Conservation (phyloP, 495 filamentous ascomycete species). For the Tetracladium marchalianum region DNA sequence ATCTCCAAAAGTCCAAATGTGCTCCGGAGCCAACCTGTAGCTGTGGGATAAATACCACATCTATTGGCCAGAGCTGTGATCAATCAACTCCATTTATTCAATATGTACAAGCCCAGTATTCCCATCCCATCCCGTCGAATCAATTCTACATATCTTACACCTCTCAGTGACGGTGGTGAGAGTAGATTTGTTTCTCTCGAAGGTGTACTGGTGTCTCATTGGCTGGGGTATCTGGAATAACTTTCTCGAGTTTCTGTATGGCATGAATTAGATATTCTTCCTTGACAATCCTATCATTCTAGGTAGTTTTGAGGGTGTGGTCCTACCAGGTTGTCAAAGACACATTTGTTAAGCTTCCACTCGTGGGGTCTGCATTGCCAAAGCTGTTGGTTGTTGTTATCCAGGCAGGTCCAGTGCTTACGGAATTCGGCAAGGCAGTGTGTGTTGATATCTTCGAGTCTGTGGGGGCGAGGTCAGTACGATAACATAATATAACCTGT, state of each 20-base stretch:
- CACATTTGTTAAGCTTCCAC: constrained; percentile 80
- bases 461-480: constrained; percentile 21
- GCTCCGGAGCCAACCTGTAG: too few species aligned
- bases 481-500: constrained; percentile 1
- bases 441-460: constrained; percentile 92
- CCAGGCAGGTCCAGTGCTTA: constrained; percentile 87
- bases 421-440: constrained; percentile 86
- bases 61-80: too few species aligned
- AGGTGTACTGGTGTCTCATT: constrained; percentile 75
- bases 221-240: constrained; percentile 73
- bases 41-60: too few species aligned
- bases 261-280: neutral
- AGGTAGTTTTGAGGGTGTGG: neutral
- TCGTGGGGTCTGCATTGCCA: constrained; percentile 81
- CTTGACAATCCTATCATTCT: neutral
- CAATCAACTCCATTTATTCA: too few species aligned
- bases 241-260: constrained; percentile 78
- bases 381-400: constrained; percentile 93
- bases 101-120: too few species aligned
- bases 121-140: too few species aligned
- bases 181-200: constrained; percentile 66
- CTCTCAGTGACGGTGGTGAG: constrained; percentile 31
- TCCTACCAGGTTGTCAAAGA: constrained; percentile 88
- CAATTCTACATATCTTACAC: neutral
- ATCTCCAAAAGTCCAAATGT: too few species aligned